Evolutionary conservation across 2,329 filamentous ascomycete species (phyloP).

Genomic region (Cordyceps pruinosa): DNA sequence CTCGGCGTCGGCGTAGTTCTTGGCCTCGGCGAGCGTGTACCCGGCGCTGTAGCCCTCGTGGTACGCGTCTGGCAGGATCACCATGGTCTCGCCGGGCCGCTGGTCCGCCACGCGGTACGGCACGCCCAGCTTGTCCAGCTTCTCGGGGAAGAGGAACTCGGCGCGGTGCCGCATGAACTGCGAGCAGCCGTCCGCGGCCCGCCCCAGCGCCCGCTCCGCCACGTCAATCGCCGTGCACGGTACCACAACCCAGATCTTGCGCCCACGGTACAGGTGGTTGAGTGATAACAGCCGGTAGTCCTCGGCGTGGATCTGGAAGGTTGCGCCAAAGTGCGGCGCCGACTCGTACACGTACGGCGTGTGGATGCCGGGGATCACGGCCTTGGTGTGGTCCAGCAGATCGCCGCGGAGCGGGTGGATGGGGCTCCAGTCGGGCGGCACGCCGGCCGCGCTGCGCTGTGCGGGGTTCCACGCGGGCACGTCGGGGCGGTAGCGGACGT

Average conservation of each 20-base stretch:
- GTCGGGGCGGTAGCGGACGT: slow-evolving; percentile 32
- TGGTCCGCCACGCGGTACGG: slow-evolving; percentile 33
- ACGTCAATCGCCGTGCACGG: slow-evolving; percentile 29
- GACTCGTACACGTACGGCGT: slow-evolving; percentile 36
- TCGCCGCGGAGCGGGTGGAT: slow-evolving; percentile 32
- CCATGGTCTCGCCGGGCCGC: slow-evolving; percentile 32
- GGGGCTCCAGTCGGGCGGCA: slow-evolving; percentile 27
- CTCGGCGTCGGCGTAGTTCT: slow-evolving; percentile 32
- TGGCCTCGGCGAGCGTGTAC: slow-evolving; percentile 34
- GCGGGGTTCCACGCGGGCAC: slow-evolving; percentile 32
- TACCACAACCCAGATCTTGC: slow-evolving; percentile 35
- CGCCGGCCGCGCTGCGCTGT: slow-evolving; percentile 29
- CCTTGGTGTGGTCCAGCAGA: slow-evolving; percentile 29
- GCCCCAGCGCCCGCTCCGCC: slow-evolving; percentile 28
- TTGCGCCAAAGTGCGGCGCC: slow-evolving; percentile 31
- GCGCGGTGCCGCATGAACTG: slow-evolving; percentile 36
- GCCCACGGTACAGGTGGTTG: slow-evolving; percentile 33
- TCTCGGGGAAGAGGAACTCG: slow-evolving; percentile 34
- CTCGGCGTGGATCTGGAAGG: slow-evolving; percentile 35
- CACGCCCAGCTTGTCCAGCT: slow-evolving; percentile 31
- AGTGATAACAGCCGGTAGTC: slow-evolving; percentile 33
- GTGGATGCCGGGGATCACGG: slow-evolving; percentile 33
- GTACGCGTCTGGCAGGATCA: slow-evolving; percentile 33
- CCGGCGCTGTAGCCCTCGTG: slow-evolving; percentile 36
- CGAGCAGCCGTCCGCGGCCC: slow-evolving; percentile 26